Evolutionary conservation across 2,329 filamentous ascomycete species (phyloP), one percentile per base, ranked within the genome.

Genomic region (Colletotrichum sp.): DNA sequence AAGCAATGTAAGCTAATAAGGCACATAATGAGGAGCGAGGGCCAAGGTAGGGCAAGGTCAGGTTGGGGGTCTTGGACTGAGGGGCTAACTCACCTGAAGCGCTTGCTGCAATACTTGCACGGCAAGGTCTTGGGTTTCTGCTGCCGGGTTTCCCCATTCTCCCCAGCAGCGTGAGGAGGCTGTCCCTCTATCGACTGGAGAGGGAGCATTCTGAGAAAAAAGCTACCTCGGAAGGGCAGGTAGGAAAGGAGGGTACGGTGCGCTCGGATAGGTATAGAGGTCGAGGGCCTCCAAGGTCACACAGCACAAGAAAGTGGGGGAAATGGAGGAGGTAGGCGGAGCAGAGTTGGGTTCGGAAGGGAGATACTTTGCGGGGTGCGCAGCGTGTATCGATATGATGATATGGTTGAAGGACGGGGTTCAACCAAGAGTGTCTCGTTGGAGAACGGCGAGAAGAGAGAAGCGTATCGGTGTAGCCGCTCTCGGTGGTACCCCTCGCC

Each of bases 91-190:
- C 83, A 92, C 90, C 90, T 89, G 83, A 93, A 93, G 77, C 88
- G 87, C 81, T 92, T 92, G 83, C 88, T 90, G 83, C 91, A 93
- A 80, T 91, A 92, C 80, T 90, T 90, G 87, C 91, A 93, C 72
- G 90, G 91, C 77, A 92, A 83, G 66, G 89, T 90, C 84, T 92
- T 92, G 79, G 91, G 90, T 80, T 92, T 92, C 82, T 90, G 89
- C 78, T 90, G 88, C 80, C 89, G 88, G 80, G 84, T 84, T 79
- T 92, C 90, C 72, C 85, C 86, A 77, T 85, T 86, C 78, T 90
- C 89, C 59, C 88, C 87, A 80, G 66, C 67, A 69, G 82, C 77
- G 62, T 80, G 83, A 79, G 83, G 81, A 80, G 82, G 75, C 76
- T 86, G 83, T 60, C 85, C 87, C 82, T 91, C 89, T 82, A 90